Conservation (phyloP, 495 filamentous ascomycete species). For the Darksidea phi region DNA sequence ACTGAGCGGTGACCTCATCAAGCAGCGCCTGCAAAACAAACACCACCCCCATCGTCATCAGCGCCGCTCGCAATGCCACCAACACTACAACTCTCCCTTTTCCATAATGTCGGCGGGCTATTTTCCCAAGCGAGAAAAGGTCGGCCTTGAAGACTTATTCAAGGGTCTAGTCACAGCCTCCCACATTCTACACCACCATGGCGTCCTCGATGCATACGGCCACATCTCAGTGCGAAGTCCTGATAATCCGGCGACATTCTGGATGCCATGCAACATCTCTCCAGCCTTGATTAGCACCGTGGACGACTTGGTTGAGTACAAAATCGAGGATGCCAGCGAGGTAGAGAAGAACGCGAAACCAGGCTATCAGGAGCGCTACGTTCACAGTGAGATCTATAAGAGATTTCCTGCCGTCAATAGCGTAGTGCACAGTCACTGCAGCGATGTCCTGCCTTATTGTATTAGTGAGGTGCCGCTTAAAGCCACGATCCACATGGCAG, state of each 20-base stretch:
- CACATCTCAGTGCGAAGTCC: slow-evolving; percentile 44
- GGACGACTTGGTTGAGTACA: slow-evolving; percentile 42
- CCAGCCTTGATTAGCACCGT: slow-evolving; percentile 39
- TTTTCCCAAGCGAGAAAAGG: slow-evolving; percentile 34
- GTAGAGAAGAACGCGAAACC: slow-evolving; percentile 35
- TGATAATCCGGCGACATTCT: slow-evolving; percentile 41
- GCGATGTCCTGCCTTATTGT: slow-evolving; percentile 50
- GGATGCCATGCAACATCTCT: slow-evolving; percentile 37
- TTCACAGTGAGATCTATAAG: slow-evolving; percentile 52
- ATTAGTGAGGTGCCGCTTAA: slow-evolving; percentile 47
- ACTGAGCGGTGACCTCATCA: too few relatives aligned
- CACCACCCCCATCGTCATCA: too few relatives aligned
- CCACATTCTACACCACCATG: slow-evolving; percentile 48
- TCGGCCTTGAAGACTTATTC: slow-evolving; percentile 40
- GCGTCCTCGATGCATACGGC: slow-evolving; percentile 52
- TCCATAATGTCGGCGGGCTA: slow-evolving; percentile 34
- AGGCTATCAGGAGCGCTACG: slow-evolving; percentile 40
- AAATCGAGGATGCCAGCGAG: slow-evolving; percentile 38
- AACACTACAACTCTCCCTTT: not conserved
- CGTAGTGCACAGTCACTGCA: slow-evolving; percentile 51
- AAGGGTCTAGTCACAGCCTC: slow-evolving; percentile 44
- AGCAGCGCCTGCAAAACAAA: too few relatives aligned
- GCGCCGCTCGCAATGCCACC: too few relatives aligned
- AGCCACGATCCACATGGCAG: slow-evolving; percentile 50
- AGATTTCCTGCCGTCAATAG: slow-evolving; percentile 47